Evolutionary conservation across 2,329 filamentous ascomycete species (phyloP).

Genomic region (Exophiala alcalophila): DNA sequence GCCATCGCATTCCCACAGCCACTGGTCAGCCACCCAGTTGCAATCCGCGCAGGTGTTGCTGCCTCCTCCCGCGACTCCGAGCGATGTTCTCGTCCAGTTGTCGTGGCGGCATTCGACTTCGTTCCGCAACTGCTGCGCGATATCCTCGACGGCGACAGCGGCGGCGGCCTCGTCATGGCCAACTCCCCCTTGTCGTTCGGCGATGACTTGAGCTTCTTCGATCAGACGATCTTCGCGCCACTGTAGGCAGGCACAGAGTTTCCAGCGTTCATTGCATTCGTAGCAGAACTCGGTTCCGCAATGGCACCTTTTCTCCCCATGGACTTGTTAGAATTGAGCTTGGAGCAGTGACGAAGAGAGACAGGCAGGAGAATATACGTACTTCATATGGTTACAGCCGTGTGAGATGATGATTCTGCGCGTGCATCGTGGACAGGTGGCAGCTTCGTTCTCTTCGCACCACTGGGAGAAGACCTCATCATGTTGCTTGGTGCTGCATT

Average conservation of each 20-base stretch:
- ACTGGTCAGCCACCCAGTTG: conserved; percentile 7
- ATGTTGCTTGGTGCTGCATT: conserved; percentile 30
- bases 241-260: conserved; percentile 29
- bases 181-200: conserved; percentile 10
- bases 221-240: conserved; percentile 32
- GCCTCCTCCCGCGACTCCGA: conserved; percentile 2
- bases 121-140: not conserved
- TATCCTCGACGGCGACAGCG: conserved; percentile 1
- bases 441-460: conserved; percentile 67
- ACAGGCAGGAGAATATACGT: conserved; percentile 17
- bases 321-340: not conserved
- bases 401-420: conserved; percentile 41
- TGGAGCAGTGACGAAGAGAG: not conserved
- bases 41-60: conserved; percentile 18
- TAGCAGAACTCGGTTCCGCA: conserved; percentile 37
- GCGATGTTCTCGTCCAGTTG: conserved; percentile 4
- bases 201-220: conserved; percentile 18
- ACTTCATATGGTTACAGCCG: conserved; percentile 39
- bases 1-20: conserved; percentile 14
- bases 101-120: conserved; percentile 13
- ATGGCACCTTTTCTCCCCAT: conserved; percentile 32
- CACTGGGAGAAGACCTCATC: conserved; percentile 50
- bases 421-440: conserved; percentile 71
- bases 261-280: conserved; percentile 33
- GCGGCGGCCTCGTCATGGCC: not conserved